phyloP scores from a whole-genome alignment of 2,329 filamentous ascomycete genomes.

The Botrytis byssoidea region DNA sequence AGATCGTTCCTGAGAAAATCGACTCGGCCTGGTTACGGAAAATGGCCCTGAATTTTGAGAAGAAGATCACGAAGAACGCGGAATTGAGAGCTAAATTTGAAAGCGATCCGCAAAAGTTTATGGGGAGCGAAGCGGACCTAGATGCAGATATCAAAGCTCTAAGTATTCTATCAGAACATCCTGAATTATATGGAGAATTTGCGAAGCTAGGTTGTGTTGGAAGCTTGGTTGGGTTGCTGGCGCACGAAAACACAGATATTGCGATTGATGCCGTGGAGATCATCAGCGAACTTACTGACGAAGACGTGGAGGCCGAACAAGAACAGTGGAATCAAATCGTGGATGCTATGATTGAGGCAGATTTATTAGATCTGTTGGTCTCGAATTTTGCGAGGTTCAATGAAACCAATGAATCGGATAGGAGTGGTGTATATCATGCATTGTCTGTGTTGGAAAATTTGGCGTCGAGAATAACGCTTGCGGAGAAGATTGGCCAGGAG shows the following conservation, averaged over 20 bases:
- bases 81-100: conserved; percentile 86
- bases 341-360: conserved; percentile 62
- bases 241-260: conserved; percentile 96
- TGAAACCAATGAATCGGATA: conserved; percentile 72
- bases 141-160: conserved; percentile 85
- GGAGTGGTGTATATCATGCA: conserved; percentile 82
- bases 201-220: conserved; percentile 69
- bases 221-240: conserved; percentile 76
- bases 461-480: conserved; percentile 65
- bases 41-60: conserved; percentile 81
- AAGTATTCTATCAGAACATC: conserved; percentile 82
- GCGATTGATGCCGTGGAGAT: conserved; percentile 90
- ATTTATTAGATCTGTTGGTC: conserved; percentile 70
- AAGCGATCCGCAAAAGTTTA: conserved; percentile 75
- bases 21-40: conserved; percentile 81
- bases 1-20: conserved; percentile 65
- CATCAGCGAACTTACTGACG: conserved; percentile 85
- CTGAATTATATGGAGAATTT: conserved; percentile 79
- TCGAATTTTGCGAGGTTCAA: conserved; percentile 79
- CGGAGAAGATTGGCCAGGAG: conserved; percentile 70
- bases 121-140: conserved; percentile 82
- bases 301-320: conserved; percentile 80
- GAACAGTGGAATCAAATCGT: conserved; percentile 79
- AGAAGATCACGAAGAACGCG: conserved; percentile 85
- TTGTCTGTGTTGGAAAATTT: conserved; percentile 83